Evolutionary conservation across 345 rosid species (phyloP).

Genomic region (Euphorbia lathyris): DNA sequence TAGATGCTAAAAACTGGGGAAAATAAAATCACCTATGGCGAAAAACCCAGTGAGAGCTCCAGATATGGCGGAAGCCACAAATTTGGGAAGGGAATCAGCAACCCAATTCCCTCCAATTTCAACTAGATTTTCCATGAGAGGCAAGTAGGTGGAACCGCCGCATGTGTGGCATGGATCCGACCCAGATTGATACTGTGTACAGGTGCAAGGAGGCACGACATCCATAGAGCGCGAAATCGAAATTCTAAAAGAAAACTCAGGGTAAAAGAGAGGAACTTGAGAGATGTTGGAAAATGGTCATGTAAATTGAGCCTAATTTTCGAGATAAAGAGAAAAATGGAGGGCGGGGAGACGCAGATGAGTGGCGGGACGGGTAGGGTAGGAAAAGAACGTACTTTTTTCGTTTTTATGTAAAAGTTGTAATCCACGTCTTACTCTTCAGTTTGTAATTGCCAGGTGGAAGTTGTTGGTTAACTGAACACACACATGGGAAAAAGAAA

Average conservation of each 20-base stretch:
- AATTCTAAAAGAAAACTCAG: not conserved
- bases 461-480: not conserved
- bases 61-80: conserved; percentile 50
- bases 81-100: conserved; percentile 40
- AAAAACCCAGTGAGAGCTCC: conserved; percentile 65
- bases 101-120: conserved; percentile 29
- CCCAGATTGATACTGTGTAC: conserved; percentile 17
- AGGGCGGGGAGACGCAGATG: not conserved
- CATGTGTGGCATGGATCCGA: conserved; percentile 23
- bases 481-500: too few relatives aligned
- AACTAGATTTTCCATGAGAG: conserved; percentile 29
- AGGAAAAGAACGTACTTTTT: too few relatives aligned
- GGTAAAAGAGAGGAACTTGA: not conserved
- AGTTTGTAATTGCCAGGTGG: not conserved
- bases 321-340: conserved; percentile 2
- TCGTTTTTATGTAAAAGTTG: too few relatives aligned
- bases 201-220: conserved; percentile 27
- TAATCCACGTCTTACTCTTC: not conserved
- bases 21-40: conserved; percentile 52
- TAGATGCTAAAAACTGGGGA: not conserved
- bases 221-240: conserved; percentile 22
- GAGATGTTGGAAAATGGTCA: not conserved
- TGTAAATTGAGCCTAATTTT: not conserved
- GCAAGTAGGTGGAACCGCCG: conserved; percentile 20
- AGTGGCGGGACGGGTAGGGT: not conserved